Percentiles rank a stretch among this genome's conserved stretches.
phyloP scores from a whole-genome alignment of 148 eudicot genomes.

The Oxyria digyna region DNA sequence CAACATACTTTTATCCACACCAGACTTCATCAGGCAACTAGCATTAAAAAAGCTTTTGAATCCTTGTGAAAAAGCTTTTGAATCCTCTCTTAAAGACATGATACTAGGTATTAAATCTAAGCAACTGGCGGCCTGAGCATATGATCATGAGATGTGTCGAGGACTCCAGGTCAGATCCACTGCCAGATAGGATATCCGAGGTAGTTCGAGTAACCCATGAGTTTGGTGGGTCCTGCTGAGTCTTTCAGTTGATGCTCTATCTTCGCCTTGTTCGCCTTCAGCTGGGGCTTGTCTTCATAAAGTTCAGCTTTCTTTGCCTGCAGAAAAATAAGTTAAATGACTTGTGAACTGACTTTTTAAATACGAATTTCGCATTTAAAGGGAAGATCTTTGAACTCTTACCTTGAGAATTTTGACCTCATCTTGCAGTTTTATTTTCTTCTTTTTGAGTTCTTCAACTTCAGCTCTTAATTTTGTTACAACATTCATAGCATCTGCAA shows the following conservation, averaged over 20 bases:
- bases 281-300: constrained; percentile 43
- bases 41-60: too few relatives aligned
- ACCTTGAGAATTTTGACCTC: background rate
- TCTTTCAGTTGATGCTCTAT: constrained; percentile 8
- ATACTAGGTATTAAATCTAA: background rate
- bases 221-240: constrained; percentile 23
- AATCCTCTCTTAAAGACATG: too few relatives aligned
- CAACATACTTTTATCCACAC: too few relatives aligned
- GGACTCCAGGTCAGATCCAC: constrained; percentile 30
- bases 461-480: background rate
- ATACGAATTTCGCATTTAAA: background rate
- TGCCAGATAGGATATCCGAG: constrained; percentile 46
- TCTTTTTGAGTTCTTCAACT: background rate
- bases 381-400: background rate
- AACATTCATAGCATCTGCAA: background rate
- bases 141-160: constrained; percentile 27
- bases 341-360: too few relatives aligned
- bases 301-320: constrained; percentile 51
- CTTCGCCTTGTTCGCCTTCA: constrained; percentile 36
- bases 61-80: too few relatives aligned
- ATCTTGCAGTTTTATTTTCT: background rate
- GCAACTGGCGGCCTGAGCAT: background rate
- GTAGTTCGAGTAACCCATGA: constrained; percentile 27
- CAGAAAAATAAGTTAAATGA: constrained; percentile 4
- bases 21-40: too few relatives aligned